Conservation (phyloP, 2,329 filamentous ascomycete species). For the Colletotrichum sp. region DNA sequence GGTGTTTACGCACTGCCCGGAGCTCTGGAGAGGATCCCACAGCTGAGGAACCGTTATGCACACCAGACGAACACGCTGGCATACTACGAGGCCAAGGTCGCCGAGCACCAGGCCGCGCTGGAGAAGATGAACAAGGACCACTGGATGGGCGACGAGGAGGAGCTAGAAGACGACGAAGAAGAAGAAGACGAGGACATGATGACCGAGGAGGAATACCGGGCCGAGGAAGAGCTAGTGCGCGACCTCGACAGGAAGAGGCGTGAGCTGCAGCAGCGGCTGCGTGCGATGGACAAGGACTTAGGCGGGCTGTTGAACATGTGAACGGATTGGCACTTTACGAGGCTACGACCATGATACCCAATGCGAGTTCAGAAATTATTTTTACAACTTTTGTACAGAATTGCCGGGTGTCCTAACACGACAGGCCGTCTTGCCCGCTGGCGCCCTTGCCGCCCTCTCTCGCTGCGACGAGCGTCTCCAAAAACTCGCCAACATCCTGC, state of each 20-base stretch:
- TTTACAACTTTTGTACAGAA: not conserved
- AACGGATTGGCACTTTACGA: slow-evolving; percentile 19
- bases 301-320: slow-evolving; percentile 60
- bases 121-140: slow-evolving; percentile 73
- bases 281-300: slow-evolving; percentile 61
- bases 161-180: slow-evolving; percentile 46
- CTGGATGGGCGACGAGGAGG: slow-evolving; percentile 60
- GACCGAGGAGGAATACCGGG: slow-evolving; percentile 72
- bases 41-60: slow-evolving; percentile 73
- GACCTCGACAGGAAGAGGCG: slow-evolving; percentile 62
- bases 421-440: slow-evolving; percentile 1
- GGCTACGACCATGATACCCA: slow-evolving; percentile 6
- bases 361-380: slow-evolving; percentile 2
- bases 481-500: slow-evolving; percentile 71
- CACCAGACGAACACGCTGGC: slow-evolving; percentile 76
- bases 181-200: slow-evolving; percentile 49
- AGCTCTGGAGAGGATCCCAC: slow-evolving; percentile 76
- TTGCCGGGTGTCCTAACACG: not conserved
- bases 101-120: slow-evolving; percentile 76
- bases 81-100: slow-evolving; percentile 82
- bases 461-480: slow-evolving; percentile 66
- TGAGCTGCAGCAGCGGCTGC: slow-evolving; percentile 58
- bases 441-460: slow-evolving; percentile 30
- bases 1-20: slow-evolving; percentile 85
- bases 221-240: slow-evolving; percentile 71